Conservation (phyloP, 2,329 filamentous ascomycete genomes). For the Sporothrix luriei region DNA sequence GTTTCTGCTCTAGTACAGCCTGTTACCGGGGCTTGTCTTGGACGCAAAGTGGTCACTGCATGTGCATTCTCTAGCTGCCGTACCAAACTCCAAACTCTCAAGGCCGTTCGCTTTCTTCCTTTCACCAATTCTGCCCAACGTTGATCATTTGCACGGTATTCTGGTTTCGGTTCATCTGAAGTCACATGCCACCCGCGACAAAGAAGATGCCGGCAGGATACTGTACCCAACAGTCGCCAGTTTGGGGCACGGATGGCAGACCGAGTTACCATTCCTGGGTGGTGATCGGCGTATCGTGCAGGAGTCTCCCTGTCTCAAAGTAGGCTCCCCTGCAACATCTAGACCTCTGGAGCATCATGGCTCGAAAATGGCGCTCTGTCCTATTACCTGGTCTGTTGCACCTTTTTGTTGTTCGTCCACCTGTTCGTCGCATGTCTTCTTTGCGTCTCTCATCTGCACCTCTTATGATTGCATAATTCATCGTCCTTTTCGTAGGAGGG, state of each 20-base stretch:
- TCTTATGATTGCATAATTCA: not conserved
- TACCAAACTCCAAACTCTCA: not conserved
- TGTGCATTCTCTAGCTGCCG: slow-evolving; percentile 17
- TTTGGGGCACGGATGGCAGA: not conserved
- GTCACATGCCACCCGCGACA: not conserved
- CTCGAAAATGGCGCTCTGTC: not conserved
- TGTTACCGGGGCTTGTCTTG: too few species aligned
- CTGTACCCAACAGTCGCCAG: not conserved
- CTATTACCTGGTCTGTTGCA: not conserved
- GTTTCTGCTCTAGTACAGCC: too few species aligned
- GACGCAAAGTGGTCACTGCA: not conserved
- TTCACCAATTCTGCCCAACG: slow-evolving; percentile 2
- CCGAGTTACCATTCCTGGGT: slow-evolving; percentile 2
- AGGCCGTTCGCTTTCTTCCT: not conserved
- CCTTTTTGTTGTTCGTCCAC: not conserved
- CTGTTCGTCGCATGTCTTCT: slow-evolving; percentile 26
- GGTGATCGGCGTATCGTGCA: slow-evolving; percentile 6
- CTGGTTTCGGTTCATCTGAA: slow-evolving; percentile 7
- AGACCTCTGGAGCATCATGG: not conserved
- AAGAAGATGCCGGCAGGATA: not conserved
- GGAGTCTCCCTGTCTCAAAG: not conserved
- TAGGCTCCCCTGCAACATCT: not conserved
- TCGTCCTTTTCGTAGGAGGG: not conserved
- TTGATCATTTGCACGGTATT: slow-evolving; percentile 3
- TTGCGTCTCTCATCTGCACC: not conserved